These are phyloP conservation scores for Diutina scorzettiae DNA, from an alignment of 1,139 yeast genomes.

Conservation along the genomic window DNA sequence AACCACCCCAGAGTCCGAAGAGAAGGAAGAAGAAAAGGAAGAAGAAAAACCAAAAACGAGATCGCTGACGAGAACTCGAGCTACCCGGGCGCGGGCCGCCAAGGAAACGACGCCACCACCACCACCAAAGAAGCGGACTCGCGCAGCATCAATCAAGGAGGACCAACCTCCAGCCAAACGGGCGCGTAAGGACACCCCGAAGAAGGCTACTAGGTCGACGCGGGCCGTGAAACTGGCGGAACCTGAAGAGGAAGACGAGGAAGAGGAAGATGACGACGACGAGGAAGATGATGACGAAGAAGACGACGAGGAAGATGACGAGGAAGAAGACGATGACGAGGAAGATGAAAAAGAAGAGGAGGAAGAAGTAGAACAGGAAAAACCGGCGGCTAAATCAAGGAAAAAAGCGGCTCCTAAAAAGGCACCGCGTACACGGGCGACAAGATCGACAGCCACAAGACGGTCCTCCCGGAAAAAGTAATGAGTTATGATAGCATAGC, in stretches of 20 bases:
- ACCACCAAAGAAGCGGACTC: not conserved
- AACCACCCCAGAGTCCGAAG: not conserved
- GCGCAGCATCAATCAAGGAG: not conserved
- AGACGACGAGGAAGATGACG: constrained; percentile 1
- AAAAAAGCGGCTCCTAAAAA: not conserved
- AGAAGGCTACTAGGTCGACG: not conserved
- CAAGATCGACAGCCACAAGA: constrained; percentile 1
- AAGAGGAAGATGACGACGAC: not conserved
- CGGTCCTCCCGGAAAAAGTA: constrained; percentile 2
- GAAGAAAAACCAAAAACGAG: not conserved
- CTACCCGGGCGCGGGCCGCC: not conserved
- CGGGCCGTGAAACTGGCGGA: not conserved
- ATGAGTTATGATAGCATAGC: not conserved
- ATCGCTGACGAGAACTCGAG: not conserved
- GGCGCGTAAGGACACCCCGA: not conserved
- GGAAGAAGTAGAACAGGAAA: not conserved
- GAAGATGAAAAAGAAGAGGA: not conserved
- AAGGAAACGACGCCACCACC: not conserved
- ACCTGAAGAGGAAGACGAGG: not conserved
- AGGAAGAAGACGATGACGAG: not conserved
- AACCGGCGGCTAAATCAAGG: not conserved
- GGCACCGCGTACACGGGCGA: not conserved
- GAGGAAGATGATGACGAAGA: not conserved
- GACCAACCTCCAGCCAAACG: not conserved
- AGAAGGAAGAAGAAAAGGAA: not conserved